Evolutionary conservation across 2,329 filamentous ascomycete genomes (phyloP).

Genomic region (Pseudocercospora crystallina): DNA sequence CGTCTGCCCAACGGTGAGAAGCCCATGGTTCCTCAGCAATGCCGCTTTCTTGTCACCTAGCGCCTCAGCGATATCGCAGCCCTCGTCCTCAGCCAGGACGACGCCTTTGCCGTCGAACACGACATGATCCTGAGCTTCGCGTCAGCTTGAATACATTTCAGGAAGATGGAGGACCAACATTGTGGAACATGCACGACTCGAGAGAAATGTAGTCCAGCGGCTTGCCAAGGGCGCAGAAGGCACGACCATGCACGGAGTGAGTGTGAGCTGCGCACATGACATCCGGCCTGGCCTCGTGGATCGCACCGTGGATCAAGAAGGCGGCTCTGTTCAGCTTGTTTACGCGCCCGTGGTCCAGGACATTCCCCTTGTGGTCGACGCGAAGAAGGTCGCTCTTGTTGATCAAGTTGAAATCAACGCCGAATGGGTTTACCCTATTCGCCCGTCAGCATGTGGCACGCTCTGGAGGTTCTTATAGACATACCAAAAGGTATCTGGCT

Average conservation of each 20-base stretch:
- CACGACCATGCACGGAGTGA: conserved; percentile 39
- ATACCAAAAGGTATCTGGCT: conserved; percentile 34
- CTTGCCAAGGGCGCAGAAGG: conserved; percentile 38
- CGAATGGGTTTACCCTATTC: conserved; percentile 37
- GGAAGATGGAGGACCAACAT: conserved; percentile 2
- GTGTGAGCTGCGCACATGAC: conserved; percentile 40
- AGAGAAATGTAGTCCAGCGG: conserved; percentile 43
- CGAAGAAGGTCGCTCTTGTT: conserved; percentile 41
- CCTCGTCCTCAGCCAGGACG: conserved; percentile 44
- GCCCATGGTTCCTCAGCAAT: conserved; percentile 42
- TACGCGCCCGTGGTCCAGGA: conserved; percentile 35
- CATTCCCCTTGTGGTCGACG: conserved; percentile 40
- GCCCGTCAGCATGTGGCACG: not conserved
- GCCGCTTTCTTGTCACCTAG: conserved; percentile 38
- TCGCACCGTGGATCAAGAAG: conserved; percentile 40
- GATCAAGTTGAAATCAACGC: conserved; percentile 37
- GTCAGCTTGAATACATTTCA: not conserved
- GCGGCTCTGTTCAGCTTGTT: conserved; percentile 39
- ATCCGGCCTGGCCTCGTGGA: conserved; percentile 39
- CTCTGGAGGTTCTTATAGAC: too few relatives aligned
- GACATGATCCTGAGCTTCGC: conserved; percentile 25
- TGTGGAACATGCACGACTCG: conserved; percentile 40
- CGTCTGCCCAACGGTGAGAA: conserved; percentile 42
- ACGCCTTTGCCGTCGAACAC: conserved; percentile 44
- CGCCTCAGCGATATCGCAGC: conserved; percentile 38